phyloP scores from a whole-genome alignment of 2,329 filamentous ascomycete genomes.

The Fusarium chuoi region DNA sequence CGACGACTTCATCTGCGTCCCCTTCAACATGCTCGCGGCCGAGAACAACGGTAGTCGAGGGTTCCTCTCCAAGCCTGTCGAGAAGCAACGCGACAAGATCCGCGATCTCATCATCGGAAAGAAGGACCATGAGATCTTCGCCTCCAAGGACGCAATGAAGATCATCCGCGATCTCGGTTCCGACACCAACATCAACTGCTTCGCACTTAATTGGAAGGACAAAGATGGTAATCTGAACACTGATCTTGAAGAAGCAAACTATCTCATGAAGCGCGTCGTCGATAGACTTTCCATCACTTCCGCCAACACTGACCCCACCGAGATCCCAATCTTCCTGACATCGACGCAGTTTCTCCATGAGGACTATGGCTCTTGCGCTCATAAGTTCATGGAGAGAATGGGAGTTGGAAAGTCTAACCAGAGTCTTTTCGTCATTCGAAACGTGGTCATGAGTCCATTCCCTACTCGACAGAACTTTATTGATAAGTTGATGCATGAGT shows the following conservation, averaged over 20 bases:
- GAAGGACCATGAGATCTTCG: slow-evolving; percentile 50
- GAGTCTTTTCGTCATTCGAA: slow-evolving; percentile 57
- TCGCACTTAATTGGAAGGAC: slow-evolving; percentile 56
- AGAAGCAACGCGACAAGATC: slow-evolving; percentile 53
- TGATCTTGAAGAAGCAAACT: slow-evolving; percentile 60
- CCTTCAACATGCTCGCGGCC: slow-evolving; percentile 55
- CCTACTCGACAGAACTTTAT: slow-evolving; percentile 54
- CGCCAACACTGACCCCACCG: slow-evolving; percentile 51
- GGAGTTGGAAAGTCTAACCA: slow-evolving; percentile 47
- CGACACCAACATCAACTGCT: slow-evolving; percentile 60
- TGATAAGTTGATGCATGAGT: slow-evolving; percentile 47
- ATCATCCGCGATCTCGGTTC: slow-evolving; percentile 55
- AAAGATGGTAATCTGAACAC: slow-evolving; percentile 52
- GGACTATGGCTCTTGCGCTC: slow-evolving; percentile 54
- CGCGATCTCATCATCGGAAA: slow-evolving; percentile 51
- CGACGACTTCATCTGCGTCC: slow-evolving; percentile 52
- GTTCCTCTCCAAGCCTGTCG: slow-evolving; percentile 35
- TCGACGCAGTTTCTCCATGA: slow-evolving; percentile 55
- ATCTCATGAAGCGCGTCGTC: slow-evolving; percentile 58
- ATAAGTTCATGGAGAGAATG: slow-evolving; percentile 55
- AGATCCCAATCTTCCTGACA: slow-evolving; percentile 57
- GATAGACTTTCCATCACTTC: slow-evolving; percentile 55
- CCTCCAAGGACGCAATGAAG: slow-evolving; percentile 49
- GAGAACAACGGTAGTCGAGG: slow-evolving; percentile 41
- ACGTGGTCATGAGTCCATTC: slow-evolving; percentile 60